phyloP scores from a whole-genome alignment of 1,284 basidiomycete species.

The Trichosporon ovoides region DNA sequence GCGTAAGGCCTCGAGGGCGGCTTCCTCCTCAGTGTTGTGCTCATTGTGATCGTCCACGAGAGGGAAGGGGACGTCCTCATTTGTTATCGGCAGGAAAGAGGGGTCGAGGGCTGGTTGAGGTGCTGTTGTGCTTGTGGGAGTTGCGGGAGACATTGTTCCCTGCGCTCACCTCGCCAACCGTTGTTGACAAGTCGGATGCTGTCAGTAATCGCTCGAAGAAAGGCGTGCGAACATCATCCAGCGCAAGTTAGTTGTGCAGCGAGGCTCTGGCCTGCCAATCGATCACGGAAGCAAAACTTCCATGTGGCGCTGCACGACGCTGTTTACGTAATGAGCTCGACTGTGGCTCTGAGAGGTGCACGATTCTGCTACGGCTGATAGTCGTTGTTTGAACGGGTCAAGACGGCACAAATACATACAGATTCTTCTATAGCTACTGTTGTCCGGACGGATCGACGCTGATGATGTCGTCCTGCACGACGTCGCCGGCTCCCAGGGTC shows the following conservation, averaged over 20 bases:
- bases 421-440: not conserved
- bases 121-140: not conserved
- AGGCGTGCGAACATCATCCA: conserved; percentile 14
- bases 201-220: conserved; percentile 2
- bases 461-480: conserved; percentile 7
- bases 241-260: conserved; percentile 6
- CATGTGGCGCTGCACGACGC: not conserved
- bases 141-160: conserved; percentile 2
- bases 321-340: too few relatives aligned
- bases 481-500: conserved; percentile 29
- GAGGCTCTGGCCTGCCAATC: not conserved
- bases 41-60: conserved; percentile 20
- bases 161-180: not conserved
- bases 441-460: not conserved
- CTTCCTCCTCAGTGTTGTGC: conserved; percentile 23
- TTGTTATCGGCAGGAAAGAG: conserved; percentile 13
- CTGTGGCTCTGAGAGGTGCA: too few relatives aligned
- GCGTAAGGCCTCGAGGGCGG: conserved; percentile 34
- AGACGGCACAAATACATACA: not conserved
- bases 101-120: conserved; percentile 10
- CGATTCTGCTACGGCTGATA: too few relatives aligned
- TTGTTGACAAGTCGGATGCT: conserved; percentile 7
- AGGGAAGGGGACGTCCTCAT: conserved; percentile 19
- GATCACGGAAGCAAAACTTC: not conserved
- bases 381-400: too few relatives aligned